Percentiles rank a stretch among this genome's conserved stretches.
These are phyloP conservation scores for Yamadazyma mexicana DNA, from an alignment of 1,139 yeast genomes.

Conservation along the genomic window DNA sequence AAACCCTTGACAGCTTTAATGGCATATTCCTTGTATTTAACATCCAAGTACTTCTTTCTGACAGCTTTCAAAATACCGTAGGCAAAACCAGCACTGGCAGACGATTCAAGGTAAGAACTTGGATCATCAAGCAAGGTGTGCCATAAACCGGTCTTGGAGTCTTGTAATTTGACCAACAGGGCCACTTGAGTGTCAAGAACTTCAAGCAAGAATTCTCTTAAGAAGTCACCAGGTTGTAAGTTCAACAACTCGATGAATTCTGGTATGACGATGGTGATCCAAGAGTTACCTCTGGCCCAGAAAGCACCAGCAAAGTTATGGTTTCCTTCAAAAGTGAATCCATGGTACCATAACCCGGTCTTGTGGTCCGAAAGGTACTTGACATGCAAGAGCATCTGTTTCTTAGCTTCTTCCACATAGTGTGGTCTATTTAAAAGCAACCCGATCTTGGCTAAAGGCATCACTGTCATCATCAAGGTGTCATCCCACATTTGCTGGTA, in stretches of 20 bases:
- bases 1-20: constrained; percentile 28
- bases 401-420: constrained; percentile 32
- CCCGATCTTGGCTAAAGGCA: constrained; percentile 35
- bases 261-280: constrained; percentile 38
- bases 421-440: constrained; percentile 24
- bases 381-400: constrained; percentile 31
- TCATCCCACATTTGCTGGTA: constrained; percentile 36
- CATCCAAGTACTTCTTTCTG: constrained; percentile 22
- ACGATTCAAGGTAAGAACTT: constrained; percentile 28
- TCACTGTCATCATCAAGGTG: constrained; percentile 35
- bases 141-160: constrained; percentile 26
- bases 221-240: constrained; percentile 23
- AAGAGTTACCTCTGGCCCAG: constrained; percentile 39
- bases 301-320: constrained; percentile 32
- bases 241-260: constrained; percentile 30
- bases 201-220: constrained; percentile 25
- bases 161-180: constrained; percentile 24
- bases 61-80: constrained; percentile 30
- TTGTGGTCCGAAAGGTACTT: constrained; percentile 28
- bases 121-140: constrained; percentile 32
- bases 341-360: constrained; percentile 34
- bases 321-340: constrained; percentile 30
- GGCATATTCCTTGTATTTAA: constrained; percentile 22
- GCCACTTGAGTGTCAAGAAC: constrained; percentile 27
- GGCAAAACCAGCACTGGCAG: constrained; percentile 37